phyloP scores from a whole-genome alignment of 2,329 filamentous ascomycete species.

The Pseudogymnoascus sp. region DNA sequence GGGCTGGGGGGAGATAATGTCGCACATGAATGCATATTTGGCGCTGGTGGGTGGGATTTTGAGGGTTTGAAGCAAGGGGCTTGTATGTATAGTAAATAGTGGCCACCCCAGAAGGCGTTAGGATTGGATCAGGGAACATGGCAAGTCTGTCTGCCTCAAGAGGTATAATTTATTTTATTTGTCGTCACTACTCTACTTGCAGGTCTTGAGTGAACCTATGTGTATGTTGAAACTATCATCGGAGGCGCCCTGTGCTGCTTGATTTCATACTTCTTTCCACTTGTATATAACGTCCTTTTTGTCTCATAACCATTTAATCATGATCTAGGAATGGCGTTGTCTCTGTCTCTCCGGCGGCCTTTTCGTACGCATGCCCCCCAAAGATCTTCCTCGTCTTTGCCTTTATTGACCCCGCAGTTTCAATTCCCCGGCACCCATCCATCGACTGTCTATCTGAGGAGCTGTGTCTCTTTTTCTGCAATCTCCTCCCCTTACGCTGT shows the following conservation, averaged over 20 bases:
- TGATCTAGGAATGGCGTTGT: background rate
- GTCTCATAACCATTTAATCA: background rate
- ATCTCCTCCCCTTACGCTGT: background rate
- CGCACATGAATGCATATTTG: background rate
- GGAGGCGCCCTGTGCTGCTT: background rate
- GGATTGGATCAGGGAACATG: background rate
- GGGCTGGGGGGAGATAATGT: background rate
- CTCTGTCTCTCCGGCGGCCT: background rate
- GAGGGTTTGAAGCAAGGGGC: background rate
- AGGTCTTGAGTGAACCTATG: background rate
- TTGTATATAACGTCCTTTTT: background rate
- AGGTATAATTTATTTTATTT: slow-evolving; percentile 1
- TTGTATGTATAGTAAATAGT: slow-evolving; percentile 4
- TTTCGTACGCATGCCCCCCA: background rate
- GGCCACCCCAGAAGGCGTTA: background rate
- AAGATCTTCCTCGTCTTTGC: background rate
- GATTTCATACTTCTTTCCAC: background rate
- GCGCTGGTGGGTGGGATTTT: background rate
- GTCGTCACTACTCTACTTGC: background rate
- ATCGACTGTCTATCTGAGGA: background rate
- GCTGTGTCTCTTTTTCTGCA: background rate
- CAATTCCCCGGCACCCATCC: background rate
- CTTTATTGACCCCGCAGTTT: background rate
- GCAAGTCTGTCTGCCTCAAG: background rate
- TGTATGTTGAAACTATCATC: background rate